Conservation (phyloP, 345 rosid genomes). For the Balakata baccata region DNA sequence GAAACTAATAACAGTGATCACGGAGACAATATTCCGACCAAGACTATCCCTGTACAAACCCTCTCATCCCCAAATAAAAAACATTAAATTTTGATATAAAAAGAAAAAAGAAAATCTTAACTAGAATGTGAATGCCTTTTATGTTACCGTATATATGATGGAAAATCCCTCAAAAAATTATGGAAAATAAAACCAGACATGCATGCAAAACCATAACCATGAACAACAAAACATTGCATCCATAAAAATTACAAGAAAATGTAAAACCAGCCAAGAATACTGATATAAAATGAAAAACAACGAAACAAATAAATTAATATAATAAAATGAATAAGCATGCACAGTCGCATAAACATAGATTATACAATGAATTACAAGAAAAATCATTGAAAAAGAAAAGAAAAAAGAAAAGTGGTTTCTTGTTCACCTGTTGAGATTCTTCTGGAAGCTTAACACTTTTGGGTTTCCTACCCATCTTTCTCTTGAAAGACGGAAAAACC, state of each 20-base stretch:
- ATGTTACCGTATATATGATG: neutral
- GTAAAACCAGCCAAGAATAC: too few species aligned
- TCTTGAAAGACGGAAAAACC: too few species aligned
- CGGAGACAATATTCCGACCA: neutral
- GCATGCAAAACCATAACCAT: too few species aligned
- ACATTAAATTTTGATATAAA: neutral
- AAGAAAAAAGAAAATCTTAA: too few species aligned
- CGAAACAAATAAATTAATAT: too few species aligned
- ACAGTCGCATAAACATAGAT: too few species aligned
- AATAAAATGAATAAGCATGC: neutral
- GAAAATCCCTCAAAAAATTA: neutral
- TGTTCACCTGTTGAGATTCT: neutral
- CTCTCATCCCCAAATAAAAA: neutral
- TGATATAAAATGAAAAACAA: too few species aligned
- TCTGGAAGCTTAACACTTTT: neutral
- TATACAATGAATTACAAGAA: neutral
- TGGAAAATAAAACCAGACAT: neutral
- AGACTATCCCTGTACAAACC: neutral
- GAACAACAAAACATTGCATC: too few species aligned
- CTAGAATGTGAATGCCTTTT: neutral
- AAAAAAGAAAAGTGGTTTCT: neutral
- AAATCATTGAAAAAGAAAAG: neutral
- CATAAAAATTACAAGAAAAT: too few species aligned
- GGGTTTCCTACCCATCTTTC: neutral
- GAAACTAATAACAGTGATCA: neutral